A percentile compares a stretch with the other conserved stretches of the same genome.
phyloP scores from a whole-genome alignment of 305 asterid genomes.

The Solanum hybrid region DNA sequence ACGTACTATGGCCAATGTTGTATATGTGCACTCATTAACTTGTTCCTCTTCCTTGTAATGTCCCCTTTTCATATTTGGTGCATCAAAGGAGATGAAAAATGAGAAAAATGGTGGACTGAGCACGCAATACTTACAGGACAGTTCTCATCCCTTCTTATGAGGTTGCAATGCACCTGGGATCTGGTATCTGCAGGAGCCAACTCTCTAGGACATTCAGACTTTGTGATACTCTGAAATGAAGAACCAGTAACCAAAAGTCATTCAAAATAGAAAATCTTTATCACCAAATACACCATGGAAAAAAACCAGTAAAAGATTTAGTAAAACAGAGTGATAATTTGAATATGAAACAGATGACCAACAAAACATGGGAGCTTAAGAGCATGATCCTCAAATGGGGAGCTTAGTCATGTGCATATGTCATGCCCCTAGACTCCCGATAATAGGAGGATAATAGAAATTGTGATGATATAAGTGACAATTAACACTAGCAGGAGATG shows the following conservation, averaged over 20 bases:
- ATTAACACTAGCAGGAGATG: neutral
- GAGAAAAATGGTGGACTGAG: neutral
- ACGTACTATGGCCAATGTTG: neutral
- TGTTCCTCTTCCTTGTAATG: neutral
- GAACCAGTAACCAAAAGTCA: neutral
- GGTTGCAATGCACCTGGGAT: slow-evolving; percentile 65
- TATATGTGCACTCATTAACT: neutral
- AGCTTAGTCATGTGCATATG: neutral
- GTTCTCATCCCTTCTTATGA: slow-evolving; percentile 72
- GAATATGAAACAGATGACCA: neutral
- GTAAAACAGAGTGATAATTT: neutral
- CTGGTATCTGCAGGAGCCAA: slow-evolving; percentile 67
- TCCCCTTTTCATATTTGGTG: neutral
- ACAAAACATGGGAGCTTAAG: neutral
- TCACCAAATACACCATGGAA: neutral
- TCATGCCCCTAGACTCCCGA: neutral
- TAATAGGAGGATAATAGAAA: neutral
- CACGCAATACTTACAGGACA: slow-evolving; percentile 47
- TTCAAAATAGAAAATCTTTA: neutral
- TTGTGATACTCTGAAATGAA: slow-evolving; percentile 63
- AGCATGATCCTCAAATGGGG: neutral
- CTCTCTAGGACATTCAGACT: slow-evolving; percentile 82
- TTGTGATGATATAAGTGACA: neutral
- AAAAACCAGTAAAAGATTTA: neutral
- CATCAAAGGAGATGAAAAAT: neutral